Evolutionary conservation across 1,284 basidiomycete species (phyloP), one percentile per base, ranked within the genome.

Genomic region (Sporisorium scitamineum): DNA sequence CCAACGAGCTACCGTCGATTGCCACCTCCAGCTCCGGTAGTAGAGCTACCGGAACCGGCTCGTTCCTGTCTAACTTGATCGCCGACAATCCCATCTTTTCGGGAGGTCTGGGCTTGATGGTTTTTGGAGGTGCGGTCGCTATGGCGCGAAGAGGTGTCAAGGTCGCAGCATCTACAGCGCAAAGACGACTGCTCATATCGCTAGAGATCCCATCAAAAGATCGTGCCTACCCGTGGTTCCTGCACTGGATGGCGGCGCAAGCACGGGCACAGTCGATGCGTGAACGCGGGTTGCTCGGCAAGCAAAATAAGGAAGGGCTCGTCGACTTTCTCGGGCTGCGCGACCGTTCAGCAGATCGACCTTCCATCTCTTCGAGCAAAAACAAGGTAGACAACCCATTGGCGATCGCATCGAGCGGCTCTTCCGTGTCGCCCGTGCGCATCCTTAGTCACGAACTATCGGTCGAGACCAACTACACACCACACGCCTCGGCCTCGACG

Each of bases 191-290:
- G 88, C 91, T 99, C 54, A 95, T 99, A 47, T 92, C 94, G 6
- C 90, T 99, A 52, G 97, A 99, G 87, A 95, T 99, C 78, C 94
- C 94, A 55, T 97, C 95, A 80, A 94, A 95, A 83, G 97, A 99
- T 85, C 91, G 90, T 29, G 89, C 95, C 2, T 98, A 99, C 86
- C 92, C 94, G 39, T 99, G 97, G 95, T 96, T 99, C 86, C 90
- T 99, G 31, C 89, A 93, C 70, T 99, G 97, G 97, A 94, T 99
- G 93, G 91, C 94, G 3, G 89, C 84, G 1, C 86, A 85, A 63
- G 82, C 83, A 16, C 58, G 87, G 39, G 81, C 84, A 0, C 84
- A 85, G 37, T 77, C 78, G 31, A 76, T 84, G 71, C 69, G 82
- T 7, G 57, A 81, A 27, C 60, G 70, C 10, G 82, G 81, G 1